Conservation (phyloP, 495 filamentous ascomycete genomes). For the Polyplosphaeria fusca region DNA sequence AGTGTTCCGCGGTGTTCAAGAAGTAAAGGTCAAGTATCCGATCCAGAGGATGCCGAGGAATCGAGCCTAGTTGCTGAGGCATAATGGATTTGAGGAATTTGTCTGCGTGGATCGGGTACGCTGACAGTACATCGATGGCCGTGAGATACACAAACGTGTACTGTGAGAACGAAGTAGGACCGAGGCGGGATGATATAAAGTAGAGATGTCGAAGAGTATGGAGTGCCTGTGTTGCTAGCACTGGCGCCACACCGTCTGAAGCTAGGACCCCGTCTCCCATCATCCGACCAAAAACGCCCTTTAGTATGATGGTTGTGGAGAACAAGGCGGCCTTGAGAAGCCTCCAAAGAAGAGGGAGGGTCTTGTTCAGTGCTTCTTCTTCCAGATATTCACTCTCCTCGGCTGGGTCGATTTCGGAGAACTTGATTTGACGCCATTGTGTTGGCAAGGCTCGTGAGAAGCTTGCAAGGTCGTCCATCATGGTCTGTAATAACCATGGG, state of each 20-base stretch:
- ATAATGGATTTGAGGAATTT: constrained; percentile 67
- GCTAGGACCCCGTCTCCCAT: constrained; percentile 55
- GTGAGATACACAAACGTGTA: constrained; percentile 82
- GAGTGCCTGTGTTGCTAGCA: constrained; percentile 71
- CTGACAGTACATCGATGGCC: constrained; percentile 81
- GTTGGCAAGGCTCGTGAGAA: constrained; percentile 69
- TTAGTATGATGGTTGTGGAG: constrained; percentile 69
- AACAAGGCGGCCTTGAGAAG: constrained; percentile 78
- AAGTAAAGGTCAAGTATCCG: constrained; percentile 85
- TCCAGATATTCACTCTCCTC: constrained; percentile 70
- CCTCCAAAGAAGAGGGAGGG: constrained; percentile 77
- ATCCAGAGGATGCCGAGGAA: constrained; percentile 73
- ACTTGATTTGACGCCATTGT: constrained; percentile 82
- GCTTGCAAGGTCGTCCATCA: constrained; percentile 66
- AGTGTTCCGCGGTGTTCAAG: constrained; percentile 84
- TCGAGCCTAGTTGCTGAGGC: constrained; percentile 55
- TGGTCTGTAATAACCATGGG: constrained; percentile 57
- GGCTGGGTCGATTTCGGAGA: constrained; percentile 76
- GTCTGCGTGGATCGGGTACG: constrained; percentile 66
- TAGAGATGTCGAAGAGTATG: constrained; percentile 77
- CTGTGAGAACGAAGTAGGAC: constrained; percentile 69
- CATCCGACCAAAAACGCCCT: constrained; percentile 67
- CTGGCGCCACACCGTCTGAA: constrained; percentile 59
- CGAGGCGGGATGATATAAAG: constrained; percentile 79
- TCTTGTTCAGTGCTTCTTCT: constrained; percentile 63